These are phyloP conservation scores for Saturnispora saitoi DNA, from an alignment of 805 yeast species.

Conservation along the genomic window DNA sequence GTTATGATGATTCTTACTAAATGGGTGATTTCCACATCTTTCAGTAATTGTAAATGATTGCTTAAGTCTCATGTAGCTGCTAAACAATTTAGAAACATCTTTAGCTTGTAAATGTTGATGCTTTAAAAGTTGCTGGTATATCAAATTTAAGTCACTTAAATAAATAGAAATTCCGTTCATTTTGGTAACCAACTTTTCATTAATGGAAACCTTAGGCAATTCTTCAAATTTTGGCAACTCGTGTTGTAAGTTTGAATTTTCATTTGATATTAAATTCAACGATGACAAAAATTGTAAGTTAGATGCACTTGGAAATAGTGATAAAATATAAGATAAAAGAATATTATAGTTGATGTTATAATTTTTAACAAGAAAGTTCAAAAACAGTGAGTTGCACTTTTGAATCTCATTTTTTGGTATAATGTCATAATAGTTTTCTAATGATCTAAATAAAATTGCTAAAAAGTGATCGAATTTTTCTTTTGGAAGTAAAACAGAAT, in stretches of 20 bases:
- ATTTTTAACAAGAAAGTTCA: conserved; percentile 7
- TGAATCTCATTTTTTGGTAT: conserved; percentile 6
- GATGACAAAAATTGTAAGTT: conserved; percentile 1
- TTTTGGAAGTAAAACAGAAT: not conserved
- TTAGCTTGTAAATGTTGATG: conserved; percentile 5
- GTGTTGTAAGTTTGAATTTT: not conserved
- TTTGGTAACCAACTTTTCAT: conserved; percentile 3
- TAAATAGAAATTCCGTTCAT: conserved; percentile 1
- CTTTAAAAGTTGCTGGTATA: conserved; percentile 10
- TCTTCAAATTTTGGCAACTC: not conserved
- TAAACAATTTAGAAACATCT: conserved; percentile 5
- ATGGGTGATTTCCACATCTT: conserved; percentile 14
- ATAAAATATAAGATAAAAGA: conserved; percentile 9
- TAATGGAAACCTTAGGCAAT: conserved; percentile 11
- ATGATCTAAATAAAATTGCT: conserved; percentile 10
- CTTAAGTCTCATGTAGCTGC: conserved; percentile 3
- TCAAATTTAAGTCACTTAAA: conserved; percentile 8
- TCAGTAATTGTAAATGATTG: too few species aligned
- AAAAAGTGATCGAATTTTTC: conserved; percentile 13
- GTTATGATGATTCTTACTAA: conserved; percentile 13
- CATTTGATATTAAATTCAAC: conserved; percentile 1
- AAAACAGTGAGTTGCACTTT: conserved; percentile 10
- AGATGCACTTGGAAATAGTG: conserved; percentile 11
- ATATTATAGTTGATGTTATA: conserved; percentile 7
- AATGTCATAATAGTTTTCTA: conserved; percentile 1